phyloP scores from a whole-genome alignment of 148 eudicot genomes.

The Fallopia convolvulus region DNA sequence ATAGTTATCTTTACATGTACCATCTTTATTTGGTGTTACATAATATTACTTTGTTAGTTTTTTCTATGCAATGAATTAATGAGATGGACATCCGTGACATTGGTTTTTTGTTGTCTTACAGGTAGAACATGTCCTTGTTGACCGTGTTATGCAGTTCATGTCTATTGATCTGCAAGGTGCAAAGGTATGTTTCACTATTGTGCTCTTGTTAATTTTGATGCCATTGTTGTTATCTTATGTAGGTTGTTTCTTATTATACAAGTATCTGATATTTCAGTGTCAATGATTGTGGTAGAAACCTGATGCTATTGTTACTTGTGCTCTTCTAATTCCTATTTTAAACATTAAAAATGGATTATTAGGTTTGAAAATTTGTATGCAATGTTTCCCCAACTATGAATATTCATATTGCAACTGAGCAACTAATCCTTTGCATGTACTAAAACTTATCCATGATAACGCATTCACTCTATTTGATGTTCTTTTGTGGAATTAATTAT shows the following conservation, averaged over 20 bases:
- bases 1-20: neutral
- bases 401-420: neutral
- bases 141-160: conserved; percentile 71
- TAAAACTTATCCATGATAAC: neutral
- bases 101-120: conserved; percentile 20
- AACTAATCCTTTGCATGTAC: neutral
- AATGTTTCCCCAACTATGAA: neutral
- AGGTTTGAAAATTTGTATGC: neutral
- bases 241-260: neutral
- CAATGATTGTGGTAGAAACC: conserved; percentile 2
- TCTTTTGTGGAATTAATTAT: neutral
- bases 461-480: neutral
- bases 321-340: neutral
- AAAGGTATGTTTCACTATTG: conserved; percentile 43
- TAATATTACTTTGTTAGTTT: neutral
- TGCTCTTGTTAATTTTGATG: neutral
- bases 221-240: neutral
- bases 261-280: neutral
- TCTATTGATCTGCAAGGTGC: conserved; percentile 86
- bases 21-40: neutral
- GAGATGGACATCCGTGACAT: conserved; percentile 9
- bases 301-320: neutral
- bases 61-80: conserved; percentile 1
- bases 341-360: neutral
- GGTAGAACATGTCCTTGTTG: conserved; percentile 95